Percentiles rank a stretch among this genome's conserved stretches.
These are phyloP conservation scores for Ichthyophthirius multifiliis DNA, from an alignment of 169 alveolate species.

Conservation along the genomic window DNA sequence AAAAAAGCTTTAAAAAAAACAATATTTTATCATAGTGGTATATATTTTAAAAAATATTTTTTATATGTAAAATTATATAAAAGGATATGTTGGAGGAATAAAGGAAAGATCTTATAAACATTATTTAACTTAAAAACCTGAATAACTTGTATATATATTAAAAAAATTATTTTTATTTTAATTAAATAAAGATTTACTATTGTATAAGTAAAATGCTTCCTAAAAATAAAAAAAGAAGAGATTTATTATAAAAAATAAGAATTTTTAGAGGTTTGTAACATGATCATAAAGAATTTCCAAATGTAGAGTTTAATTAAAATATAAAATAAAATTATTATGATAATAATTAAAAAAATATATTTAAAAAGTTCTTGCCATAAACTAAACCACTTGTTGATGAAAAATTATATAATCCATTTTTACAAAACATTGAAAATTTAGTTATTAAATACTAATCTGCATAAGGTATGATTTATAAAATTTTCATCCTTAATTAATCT, in stretches of 20 bases:
- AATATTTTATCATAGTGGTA: slow-evolving; percentile 1
- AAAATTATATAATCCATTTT: not conserved
- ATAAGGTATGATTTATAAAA: not conserved
- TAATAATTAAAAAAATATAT: not conserved
- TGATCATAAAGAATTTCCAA: not conserved
- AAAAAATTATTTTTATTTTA: not conserved
- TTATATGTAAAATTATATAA: not conserved
- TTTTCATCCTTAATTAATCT: not conserved
- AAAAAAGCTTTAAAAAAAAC: slow-evolving; percentile 8
- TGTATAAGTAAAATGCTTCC: slow-evolving; percentile 5
- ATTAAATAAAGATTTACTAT: not conserved
- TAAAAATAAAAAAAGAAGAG: slow-evolving; percentile 8
- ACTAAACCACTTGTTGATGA: not conserved
- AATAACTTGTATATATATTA: not conserved
- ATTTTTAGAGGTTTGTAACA: slow-evolving; percentile 11
- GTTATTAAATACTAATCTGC: not conserved
- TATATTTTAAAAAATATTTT: not conserved
- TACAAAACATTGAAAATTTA: not conserved
- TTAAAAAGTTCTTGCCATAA: not conserved
- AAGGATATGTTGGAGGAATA: slow-evolving; percentile 12
- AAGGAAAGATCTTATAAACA: not conserved
- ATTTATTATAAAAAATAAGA: not conserved
- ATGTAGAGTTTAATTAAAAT: not conserved
- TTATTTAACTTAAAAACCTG: slow-evolving; percentile 9
- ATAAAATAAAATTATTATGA: not conserved